Conservation (phyloP, 2,329 filamentous ascomycete species). For the Talaromyces islandicus region DNA sequence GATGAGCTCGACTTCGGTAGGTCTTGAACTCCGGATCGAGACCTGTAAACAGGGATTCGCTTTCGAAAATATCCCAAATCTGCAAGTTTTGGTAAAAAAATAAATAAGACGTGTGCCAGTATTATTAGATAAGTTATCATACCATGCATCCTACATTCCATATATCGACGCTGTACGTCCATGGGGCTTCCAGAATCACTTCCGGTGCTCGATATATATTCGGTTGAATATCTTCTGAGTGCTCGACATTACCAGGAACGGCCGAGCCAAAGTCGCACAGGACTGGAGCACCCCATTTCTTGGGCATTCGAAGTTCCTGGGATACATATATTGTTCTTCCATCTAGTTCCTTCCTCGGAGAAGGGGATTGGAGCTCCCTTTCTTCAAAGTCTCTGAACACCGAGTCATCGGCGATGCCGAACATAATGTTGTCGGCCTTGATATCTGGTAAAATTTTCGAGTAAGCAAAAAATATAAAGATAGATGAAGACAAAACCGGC, state of each 20-base stretch:
- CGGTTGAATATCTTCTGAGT: slow-evolving; percentile 24
- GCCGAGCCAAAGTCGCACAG: slow-evolving; percentile 49
- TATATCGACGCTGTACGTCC: slow-evolving; percentile 46
- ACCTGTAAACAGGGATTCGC: slow-evolving; percentile 39
- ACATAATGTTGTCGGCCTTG: slow-evolving; percentile 45
- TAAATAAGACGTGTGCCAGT: too few relatives aligned
- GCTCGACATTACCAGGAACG: slow-evolving; percentile 28
- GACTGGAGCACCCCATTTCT: slow-evolving; percentile 20
- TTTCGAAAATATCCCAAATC: slow-evolving; percentile 49
- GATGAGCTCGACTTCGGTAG: slow-evolving; percentile 42
- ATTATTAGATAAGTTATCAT: slow-evolving; percentile 10
- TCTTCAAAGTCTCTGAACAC: slow-evolving; percentile 38
- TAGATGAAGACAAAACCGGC: not conserved
- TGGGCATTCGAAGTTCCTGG: slow-evolving; percentile 27
- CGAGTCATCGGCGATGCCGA: slow-evolving; percentile 35
- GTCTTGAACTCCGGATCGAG: slow-evolving; percentile 31
- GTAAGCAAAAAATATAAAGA: slow-evolving; percentile 12
- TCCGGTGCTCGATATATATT: slow-evolving; percentile 35
- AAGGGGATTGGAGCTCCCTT: slow-evolving; percentile 34
- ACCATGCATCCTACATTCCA: slow-evolving; percentile 51
- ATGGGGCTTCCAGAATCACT: slow-evolving; percentile 43
- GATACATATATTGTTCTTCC: slow-evolving; percentile 41
- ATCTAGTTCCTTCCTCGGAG: slow-evolving; percentile 37
- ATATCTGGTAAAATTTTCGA: slow-evolving; percentile 27
- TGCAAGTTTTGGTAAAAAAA: slow-evolving; percentile 17